Evolutionary conservation across 495 filamentous ascomycete genomes (phyloP), one percentile per base, ranked within the genome.

Genomic region (Coniosporium apollinis): DNA sequence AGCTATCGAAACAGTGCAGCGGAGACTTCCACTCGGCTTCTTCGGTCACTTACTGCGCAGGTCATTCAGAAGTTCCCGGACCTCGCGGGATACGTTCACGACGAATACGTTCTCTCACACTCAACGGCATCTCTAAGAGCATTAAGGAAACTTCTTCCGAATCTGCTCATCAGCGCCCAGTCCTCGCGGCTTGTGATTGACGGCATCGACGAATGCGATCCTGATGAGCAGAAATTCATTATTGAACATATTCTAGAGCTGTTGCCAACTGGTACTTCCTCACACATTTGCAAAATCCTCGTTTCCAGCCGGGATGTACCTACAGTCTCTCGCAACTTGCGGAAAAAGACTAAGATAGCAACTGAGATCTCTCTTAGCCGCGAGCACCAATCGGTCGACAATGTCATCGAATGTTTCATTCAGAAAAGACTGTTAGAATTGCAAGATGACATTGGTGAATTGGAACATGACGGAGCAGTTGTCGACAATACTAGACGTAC

Each of bases 21-120:
- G n/a, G 35, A 15, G 5, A 15, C 22, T 25, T 37, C 22, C 22
- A 4, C 22, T 18, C 25, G 6, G 7, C 4, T 37, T 26, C 22
- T 37, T 4, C 35, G 24, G 17, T 37, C 35, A n/a, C 17, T 37
- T 13, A 13, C 13, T 11, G 35, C 35, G 9, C 35, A 37, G 22
- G 20, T 37, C 22, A 29, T 29, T 15, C 21, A 37, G 16, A 37
- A 28, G 8, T 17, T 17, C 14, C 35, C 13, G 18, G 35, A 37
- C 4, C 35, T 37, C 7, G 22, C 16, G 14, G 11, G 11, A 14
- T 37, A 28, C 11, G 22, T 37, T 10, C 13, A 28, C 3, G 1
- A 37, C 25, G 17, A 30, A 9, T 37, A 28, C 22, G 22, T 15
- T 25, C 15, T 26, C 11, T 37, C 35, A 15, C 22, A 37, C 17